Base-by-base conservation (phyloP, 345 rosid species). In the Conringia planisiliqua region DNA sequence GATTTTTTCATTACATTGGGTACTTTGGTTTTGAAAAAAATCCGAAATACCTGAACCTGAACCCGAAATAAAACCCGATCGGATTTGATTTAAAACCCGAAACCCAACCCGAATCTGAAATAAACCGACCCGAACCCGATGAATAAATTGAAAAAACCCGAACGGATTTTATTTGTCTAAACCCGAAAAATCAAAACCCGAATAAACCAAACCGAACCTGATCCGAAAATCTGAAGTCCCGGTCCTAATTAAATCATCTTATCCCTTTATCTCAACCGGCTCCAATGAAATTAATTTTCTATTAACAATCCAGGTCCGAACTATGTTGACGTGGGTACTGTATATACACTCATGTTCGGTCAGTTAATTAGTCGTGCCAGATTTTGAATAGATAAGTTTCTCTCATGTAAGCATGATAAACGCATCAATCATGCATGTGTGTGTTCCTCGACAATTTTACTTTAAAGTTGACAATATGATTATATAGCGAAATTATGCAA, bases 391-490 rank as follows among this genome's bases (percentile, higher is more conserved):
- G 33, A 5, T 7, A 14, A 64, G 38, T 3, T 30, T 42, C 38
- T 64, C 26, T 43, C 64, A 64, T 54, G 46, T 56, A 40, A 12
- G 46, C 56, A 50, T 50, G 29, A 50, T 50, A 50, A 22, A 50
- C 13, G 29, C 48, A 64, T 16, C 57, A 32, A 64, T 73, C 38
- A 55, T 73, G 47, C 77, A 55, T 73, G 57, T 66, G 70, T 52
- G 76, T 62, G 63, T 63, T n/a, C 33, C 26, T 52, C 4, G 20
- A 62, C 2, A 52, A 2, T n/a, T 14, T 52, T 51, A 11, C 56
- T 9, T 20, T 16, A 60, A 58, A 26, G 50, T 48, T 22, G 50
- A 18, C 24, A 22, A 17, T 33, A 33, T 29, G 0, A 12, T 24
- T 29, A 29, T 55, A n/a, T 55, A 24, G 2, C 17, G 16, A 52